phyloP scores from a whole-genome alignment of 129 eudicot genomes.

The Tanacetum coccineum region DNA sequence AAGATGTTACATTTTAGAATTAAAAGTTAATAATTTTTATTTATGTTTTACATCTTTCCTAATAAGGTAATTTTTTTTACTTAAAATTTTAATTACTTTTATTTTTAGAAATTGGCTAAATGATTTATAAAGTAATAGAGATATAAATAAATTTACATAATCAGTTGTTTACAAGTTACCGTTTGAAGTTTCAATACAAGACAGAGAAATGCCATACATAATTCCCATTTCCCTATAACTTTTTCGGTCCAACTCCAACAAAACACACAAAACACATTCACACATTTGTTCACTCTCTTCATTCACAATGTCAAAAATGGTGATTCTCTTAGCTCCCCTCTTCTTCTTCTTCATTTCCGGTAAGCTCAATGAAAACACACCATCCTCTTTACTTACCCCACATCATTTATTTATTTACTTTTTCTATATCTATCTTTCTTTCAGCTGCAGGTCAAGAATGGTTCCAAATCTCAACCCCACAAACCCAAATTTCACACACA shows the following conservation, averaged over 20 bases:
- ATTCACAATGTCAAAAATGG: conserved; percentile 41
- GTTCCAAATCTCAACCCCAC: conserved; percentile 39
- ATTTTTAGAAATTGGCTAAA: no score
- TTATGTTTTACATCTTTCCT: no score
- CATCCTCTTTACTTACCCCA: not conserved
- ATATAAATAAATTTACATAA: no score
- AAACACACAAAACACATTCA: not conserved
- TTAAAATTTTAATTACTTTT: no score
- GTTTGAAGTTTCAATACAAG: conserved; percentile 18
- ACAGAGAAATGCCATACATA: conserved; percentile 11
- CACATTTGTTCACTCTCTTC: conserved; percentile 2
- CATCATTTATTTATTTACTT: not conserved
- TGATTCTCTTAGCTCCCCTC: conserved; percentile 29
- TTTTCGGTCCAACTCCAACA: conserved; percentile 21
- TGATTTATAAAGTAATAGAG: no score
- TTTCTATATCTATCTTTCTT: not conserved
- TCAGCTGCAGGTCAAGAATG: conserved; percentile 56
- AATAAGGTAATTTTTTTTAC: no score
- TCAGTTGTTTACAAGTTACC: conserved; percentile 32
- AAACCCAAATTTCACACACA: conserved; percentile 28
- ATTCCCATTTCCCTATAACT: conserved; percentile 28
- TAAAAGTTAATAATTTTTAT: no score
- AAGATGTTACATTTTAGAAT: no score
- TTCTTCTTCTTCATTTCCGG: conserved; percentile 38
- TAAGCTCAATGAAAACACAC: conserved; percentile 17